Evolutionary conservation across 2,329 filamentous ascomycete genomes (phyloP).

Genomic region (Pseudogymnoascus destructans): DNA sequence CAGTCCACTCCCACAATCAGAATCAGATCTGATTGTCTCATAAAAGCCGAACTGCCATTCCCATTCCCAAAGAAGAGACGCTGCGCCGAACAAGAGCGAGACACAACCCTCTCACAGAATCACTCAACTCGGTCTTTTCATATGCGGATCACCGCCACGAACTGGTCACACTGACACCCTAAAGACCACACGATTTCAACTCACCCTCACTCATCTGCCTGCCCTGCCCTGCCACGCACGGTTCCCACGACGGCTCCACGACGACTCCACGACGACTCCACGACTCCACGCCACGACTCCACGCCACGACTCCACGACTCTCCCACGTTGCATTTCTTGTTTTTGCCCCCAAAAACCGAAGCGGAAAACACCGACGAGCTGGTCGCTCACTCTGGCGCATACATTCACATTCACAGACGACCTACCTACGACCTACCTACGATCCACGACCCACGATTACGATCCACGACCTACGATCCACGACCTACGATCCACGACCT

Average conservation of each 20-base stretch:
- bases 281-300: background rate
- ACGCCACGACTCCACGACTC: background rate
- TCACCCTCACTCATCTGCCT: too few relatives aligned
- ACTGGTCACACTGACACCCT: background rate
- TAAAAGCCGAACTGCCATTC: background rate
- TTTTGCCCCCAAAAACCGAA: background rate
- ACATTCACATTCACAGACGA: too few relatives aligned
- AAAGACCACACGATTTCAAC: background rate
- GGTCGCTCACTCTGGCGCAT: too few relatives aligned
- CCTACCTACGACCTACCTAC: too few relatives aligned
- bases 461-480: too few relatives aligned
- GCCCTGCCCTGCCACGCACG: too few relatives aligned
- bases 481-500: too few relatives aligned
- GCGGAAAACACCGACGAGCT: background rate
- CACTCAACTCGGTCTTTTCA: background rate
- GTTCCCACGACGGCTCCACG: background rate
- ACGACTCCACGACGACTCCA: background rate
- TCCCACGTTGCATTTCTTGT: background rate
- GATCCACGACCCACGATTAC: too few relatives aligned
- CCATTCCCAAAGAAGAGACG: background rate
- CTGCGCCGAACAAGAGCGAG: background rate
- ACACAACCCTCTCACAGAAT: background rate
- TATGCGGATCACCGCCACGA: background rate
- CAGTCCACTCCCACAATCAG: too few relatives aligned
- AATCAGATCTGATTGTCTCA: background rate